Conservation (phyloP, 2,329 filamentous ascomycete species). For the Chaetomiaceae sp. region DNA sequence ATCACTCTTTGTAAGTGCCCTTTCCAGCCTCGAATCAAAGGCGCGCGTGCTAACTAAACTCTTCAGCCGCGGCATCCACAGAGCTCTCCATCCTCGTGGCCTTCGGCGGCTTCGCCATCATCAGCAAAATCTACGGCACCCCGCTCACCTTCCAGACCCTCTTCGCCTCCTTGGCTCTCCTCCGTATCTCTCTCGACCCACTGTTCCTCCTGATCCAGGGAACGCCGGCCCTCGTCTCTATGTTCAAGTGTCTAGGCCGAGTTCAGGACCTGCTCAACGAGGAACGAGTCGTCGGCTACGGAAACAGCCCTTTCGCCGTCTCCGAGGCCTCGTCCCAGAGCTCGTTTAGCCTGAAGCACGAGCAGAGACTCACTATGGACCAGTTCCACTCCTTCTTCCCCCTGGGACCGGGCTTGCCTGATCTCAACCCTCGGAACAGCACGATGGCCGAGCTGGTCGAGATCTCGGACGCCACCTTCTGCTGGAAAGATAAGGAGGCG, state of each 20-base stretch:
- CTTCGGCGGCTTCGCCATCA: conserved; percentile 13
- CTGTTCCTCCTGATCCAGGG: conserved; percentile 13
- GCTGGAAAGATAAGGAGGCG: conserved; percentile 6
- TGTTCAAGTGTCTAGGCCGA: conserved; percentile 15
- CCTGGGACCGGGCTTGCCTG: neutral
- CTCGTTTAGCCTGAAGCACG: neutral
- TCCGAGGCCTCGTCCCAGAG: conserved; percentile 4
- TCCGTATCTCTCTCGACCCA: conserved; percentile 12
- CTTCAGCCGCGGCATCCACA: conserved; percentile 8
- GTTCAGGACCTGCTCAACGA: conserved; percentile 11
- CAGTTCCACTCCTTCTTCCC: conserved; percentile 2
- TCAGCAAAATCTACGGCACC: conserved; percentile 12
- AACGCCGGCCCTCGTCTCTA: conserved; percentile 10
- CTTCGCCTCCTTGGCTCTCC: conserved; percentile 6
- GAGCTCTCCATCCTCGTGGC: conserved; percentile 13
- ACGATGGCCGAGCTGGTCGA: conserved; percentile 5
- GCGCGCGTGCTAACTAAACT: neutral
- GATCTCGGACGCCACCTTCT: conserved; percentile 13
- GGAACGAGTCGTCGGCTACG: conserved; percentile 3
- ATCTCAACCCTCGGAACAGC: neutral
- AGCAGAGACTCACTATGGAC: neutral
- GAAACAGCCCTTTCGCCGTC: neutral
- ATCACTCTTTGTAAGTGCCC: conserved; percentile 5
- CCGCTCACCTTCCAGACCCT: conserved; percentile 14
- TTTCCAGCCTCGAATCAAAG: neutral